Evolutionary conservation across 805 yeast genomes (phyloP).

Genomic region (Hanseniaspora taiwanica): DNA sequence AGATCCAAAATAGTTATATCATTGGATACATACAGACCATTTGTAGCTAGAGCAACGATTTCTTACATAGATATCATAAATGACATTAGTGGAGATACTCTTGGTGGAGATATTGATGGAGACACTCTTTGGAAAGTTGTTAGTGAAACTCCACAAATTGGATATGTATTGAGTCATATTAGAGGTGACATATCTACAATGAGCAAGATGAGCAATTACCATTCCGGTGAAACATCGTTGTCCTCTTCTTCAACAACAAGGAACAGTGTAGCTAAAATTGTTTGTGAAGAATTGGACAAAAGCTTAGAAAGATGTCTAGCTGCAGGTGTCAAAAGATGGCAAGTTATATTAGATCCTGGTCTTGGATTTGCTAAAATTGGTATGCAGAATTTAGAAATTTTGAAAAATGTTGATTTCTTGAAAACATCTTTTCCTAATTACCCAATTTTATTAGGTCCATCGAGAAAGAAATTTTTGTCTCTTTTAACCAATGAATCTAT

Average conservation of each 20-base stretch:
- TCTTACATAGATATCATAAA: constrained; percentile 74
- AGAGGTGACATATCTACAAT: constrained; percentile 73
- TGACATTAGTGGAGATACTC: constrained; percentile 54
- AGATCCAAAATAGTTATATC: constrained; percentile 39
- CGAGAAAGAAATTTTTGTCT: constrained; percentile 81
- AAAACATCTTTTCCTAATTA: constrained; percentile 25
- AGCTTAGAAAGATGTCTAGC: constrained; percentile 43
- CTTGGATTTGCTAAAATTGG: constrained; percentile 85
- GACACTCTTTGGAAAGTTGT: constrained; percentile 49
- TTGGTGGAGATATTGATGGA: constrained; percentile 35
- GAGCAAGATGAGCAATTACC: constrained; percentile 46
- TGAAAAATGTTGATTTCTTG: constrained; percentile 35
- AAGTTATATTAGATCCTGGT: constrained; percentile 86
- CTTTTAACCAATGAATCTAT: constrained; percentile 42
- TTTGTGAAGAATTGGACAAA: constrained; percentile 50
- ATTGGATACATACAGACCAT: constrained; percentile 75
- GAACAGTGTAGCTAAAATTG: constrained; percentile 39
- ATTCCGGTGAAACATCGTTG: too few relatives aligned
- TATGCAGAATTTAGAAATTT: constrained; percentile 54
- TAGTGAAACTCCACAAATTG: constrained; percentile 50
- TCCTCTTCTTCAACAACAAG: too few relatives aligned
- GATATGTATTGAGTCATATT: constrained; percentile 72
- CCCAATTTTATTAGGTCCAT: constrained; percentile 74
- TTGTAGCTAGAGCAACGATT: constrained; percentile 59
- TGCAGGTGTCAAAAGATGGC: constrained; percentile 76